Evolutionary conservation across 768 basidiomycete species (phyloP).

Genomic region (Amanita exitialis): DNA sequence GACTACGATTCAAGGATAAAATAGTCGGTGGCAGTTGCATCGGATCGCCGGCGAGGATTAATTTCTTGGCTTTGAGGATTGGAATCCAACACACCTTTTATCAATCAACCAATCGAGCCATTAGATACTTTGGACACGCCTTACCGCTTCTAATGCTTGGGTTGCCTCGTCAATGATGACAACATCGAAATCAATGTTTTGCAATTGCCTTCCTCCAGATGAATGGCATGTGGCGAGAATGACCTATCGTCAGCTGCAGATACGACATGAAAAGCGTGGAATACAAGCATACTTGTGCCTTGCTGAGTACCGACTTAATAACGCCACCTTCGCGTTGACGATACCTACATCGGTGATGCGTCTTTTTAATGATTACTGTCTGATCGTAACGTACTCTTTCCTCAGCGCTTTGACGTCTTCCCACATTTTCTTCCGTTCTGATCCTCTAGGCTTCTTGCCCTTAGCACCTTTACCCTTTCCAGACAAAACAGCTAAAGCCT

Average conservation of each 20-base stretch:
- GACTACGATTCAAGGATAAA: constrained; percentile 46
- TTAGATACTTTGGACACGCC: constrained; percentile 11
- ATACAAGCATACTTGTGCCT: constrained; percentile 50
- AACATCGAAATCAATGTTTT: constrained; percentile 76
- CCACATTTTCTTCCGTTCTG: constrained; percentile 79
- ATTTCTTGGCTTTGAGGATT: constrained; percentile 82
- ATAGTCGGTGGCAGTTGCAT: constrained; percentile 95
- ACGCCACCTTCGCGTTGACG: constrained; percentile 82
- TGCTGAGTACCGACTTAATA: constrained; percentile 67
- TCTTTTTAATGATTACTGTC: not conserved
- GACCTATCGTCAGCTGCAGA: constrained; percentile 33
- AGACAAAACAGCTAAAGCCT: constrained; percentile 51
- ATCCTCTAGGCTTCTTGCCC: constrained; percentile 57
- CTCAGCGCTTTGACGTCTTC: constrained; percentile 77
- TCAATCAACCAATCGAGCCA: constrained; percentile 2
- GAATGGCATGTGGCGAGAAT: constrained; percentile 94
- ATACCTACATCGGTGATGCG: constrained; percentile 44
- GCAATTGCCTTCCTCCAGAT: constrained; percentile 76
- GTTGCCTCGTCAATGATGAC: constrained; percentile 98
- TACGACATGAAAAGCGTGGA: not conserved
- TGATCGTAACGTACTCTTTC: constrained; percentile 61
- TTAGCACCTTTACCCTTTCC: constrained; percentile 69
- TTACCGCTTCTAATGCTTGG: constrained; percentile 88
- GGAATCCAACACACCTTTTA: constrained; percentile 88
- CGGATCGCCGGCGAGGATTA: constrained; percentile 90